phyloP scores from a whole-genome alignment of 805 yeast species.

The Dipodascopsis uninucleata region DNA sequence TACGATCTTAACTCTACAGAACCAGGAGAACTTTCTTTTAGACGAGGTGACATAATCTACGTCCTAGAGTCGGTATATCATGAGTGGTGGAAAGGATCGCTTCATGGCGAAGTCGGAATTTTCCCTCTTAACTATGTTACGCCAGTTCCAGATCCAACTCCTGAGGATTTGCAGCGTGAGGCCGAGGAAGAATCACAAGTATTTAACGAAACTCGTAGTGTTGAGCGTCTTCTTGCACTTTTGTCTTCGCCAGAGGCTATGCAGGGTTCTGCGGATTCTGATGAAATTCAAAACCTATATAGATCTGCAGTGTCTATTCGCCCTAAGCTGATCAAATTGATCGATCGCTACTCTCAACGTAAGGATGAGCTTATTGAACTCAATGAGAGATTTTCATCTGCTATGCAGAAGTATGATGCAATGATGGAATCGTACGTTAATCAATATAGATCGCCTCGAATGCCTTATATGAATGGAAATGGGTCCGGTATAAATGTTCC shows the following conservation, averaged over 20 bases:
- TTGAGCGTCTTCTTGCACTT: conserved; percentile 66
- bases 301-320: conserved; percentile 69
- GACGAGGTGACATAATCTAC: conserved; percentile 80
- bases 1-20: conserved; percentile 77
- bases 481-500: too few relatives aligned
- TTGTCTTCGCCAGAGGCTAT: conserved; percentile 41
- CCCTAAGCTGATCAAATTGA: conserved; percentile 65
- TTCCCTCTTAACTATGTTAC: conserved; percentile 91
- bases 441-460: conserved; percentile 23
- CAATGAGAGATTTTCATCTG: conserved; percentile 65
- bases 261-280: conserved; percentile 46
- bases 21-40: conserved; percentile 81
- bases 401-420: conserved; percentile 65
- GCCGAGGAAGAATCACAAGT: conserved; percentile 49
- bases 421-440: conserved; percentile 52
- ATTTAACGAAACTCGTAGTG: conserved; percentile 52
- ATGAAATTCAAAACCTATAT: conserved; percentile 69
- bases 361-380: conserved; percentile 73
- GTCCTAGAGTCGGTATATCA: conserved; percentile 83
- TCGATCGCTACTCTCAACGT: conserved; percentile 73
- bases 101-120: conserved; percentile 77
- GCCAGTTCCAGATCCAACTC: conserved; percentile 63
- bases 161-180: conserved; percentile 55
- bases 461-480: too few relatives aligned
- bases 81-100: conserved; percentile 94